Percentiles rank a stretch among this genome's conserved stretches.
These are phyloP conservation scores for Quercus lobata DNA, from an alignment of 331 rosid species.

Conservation along the genomic window DNA sequence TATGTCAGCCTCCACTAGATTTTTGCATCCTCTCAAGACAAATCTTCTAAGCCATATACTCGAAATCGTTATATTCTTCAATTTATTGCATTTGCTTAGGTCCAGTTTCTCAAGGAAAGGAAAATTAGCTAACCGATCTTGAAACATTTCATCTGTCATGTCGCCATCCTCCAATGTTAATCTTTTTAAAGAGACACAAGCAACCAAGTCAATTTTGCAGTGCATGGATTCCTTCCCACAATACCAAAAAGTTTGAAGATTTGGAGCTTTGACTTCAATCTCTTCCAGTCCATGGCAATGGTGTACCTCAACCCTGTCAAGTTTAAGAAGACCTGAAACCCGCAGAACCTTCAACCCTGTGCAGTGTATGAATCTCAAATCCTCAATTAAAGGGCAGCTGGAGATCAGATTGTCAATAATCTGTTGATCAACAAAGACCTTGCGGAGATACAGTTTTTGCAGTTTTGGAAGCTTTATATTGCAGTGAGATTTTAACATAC, in stretches of 20 bases:
- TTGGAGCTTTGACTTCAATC: constrained; percentile 36
- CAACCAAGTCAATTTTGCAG: constrained; percentile 37
- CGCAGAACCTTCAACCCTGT: constrained; percentile 31
- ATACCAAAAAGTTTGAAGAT: constrained; percentile 56
- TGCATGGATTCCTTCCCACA: constrained; percentile 24
- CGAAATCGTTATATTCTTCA: constrained; percentile 18
- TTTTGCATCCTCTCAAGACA: constrained; percentile 46
- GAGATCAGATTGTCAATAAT: constrained; percentile 24
- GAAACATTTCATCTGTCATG: constrained; percentile 35
- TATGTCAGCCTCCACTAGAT: constrained; percentile 7
- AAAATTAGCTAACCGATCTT: constrained; percentile 23
- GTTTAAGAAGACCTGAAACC: constrained; percentile 27
- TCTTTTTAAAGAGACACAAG: constrained; percentile 41
- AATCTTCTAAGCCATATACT: constrained; percentile 31
- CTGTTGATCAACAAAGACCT: not conserved
- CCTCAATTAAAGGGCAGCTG: constrained; percentile 37
- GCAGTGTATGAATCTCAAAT: constrained; percentile 42
- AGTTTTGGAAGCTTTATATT: constrained; percentile 27
- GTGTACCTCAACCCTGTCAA: constrained; percentile 41
- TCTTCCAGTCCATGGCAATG: constrained; percentile 29
- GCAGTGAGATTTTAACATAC: constrained; percentile 6
- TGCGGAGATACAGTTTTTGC: constrained; percentile 38
- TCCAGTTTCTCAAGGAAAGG: constrained; percentile 52
- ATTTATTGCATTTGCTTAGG: constrained; percentile 20
- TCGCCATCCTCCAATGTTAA: constrained; percentile 42